Percentiles rank a stretch among this genome's conserved stretches.
These are phyloP conservation scores for Acmispon strigosus DNA, from an alignment of 306 rosid species.

Conservation along the genomic window DNA sequence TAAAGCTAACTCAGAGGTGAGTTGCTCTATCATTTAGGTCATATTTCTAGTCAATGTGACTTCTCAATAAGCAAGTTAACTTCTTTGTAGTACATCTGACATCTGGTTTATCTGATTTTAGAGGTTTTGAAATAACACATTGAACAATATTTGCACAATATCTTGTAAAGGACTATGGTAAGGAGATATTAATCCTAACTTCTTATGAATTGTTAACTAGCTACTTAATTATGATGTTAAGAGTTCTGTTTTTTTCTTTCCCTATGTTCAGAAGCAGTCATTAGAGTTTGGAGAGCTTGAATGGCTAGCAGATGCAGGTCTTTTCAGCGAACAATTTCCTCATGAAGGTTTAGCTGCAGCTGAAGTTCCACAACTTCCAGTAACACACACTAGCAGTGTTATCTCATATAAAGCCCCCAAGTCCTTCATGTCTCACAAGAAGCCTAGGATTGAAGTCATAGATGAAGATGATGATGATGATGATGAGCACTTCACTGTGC, in stretches of 20 bases:
- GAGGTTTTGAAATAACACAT: background rate
- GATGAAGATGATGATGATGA: conserved; percentile 84
- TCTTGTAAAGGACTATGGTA: background rate
- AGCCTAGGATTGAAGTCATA: conserved; percentile 62
- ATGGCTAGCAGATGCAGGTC: conserved; percentile 73
- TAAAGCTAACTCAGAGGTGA: no score
- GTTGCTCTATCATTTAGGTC: no score
- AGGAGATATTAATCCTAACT: background rate
- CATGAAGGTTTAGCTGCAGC: conserved; percentile 71
- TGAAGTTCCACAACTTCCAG: conserved; percentile 88
- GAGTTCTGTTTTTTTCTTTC: background rate
- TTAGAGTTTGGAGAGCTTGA: conserved; percentile 86
- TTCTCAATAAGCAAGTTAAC: background rate
- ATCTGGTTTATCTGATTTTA: background rate
- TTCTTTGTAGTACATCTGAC: background rate
- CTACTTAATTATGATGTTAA: background rate
- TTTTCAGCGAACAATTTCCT: conserved; percentile 65
- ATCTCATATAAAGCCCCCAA: conserved; percentile 45
- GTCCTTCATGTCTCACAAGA: conserved; percentile 50
- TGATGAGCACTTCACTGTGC: conserved; percentile 81
- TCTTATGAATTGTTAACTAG: background rate
- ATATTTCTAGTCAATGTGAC: no score
- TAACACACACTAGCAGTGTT: conserved; percentile 37
- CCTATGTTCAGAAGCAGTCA: conserved; percentile 53
- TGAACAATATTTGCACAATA: background rate